Evolutionary conservation across 352 stramenopile species (phyloP), one percentile per base, ranked within the genome.

Genomic region (Phytophthora nicotianae): DNA sequence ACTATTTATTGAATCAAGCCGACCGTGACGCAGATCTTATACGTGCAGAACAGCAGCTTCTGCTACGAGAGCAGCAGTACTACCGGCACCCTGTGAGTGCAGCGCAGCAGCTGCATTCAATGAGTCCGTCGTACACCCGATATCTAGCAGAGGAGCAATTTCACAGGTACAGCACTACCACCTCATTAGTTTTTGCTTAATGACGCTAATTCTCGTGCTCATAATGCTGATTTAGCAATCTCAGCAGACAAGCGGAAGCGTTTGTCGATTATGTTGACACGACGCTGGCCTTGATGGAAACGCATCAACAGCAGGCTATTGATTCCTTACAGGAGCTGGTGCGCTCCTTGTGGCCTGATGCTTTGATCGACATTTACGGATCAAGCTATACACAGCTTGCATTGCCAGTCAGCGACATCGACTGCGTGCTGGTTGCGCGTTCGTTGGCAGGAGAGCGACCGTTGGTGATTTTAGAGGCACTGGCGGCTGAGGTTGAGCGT

Each of bases 331-430:
- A 85, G 46, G 58, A 69, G 2, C 21, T 74, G 2, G 84, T 89
- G 19, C 51, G 60, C 7, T 71, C 59, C 2, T 32, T 98, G 8
- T 98, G 94, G 93, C 72, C 86, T 20, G 85, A 97, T 61, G 87
- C 88, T 41, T 65, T 94, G 37, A 90, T 99, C 27, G 96, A 98
- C 52, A 79, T 98, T 16, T 99, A 98, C 63, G 97, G 97, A 20
- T 99, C 95, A 26, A 98, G 94, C 70, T 97, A 97, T 41, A 99
- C 96, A 1, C 86, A 89, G n/a, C 77, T 99, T 17, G 90, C 96
- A 37, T 78, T 99, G 23, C 97, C 97, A 11, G 89, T 77, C 33
- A 98, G 96, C 58, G 97, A 99, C 80, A 80, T 99, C 19, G 97
- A 99, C 72, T 96, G 98, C 50, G 96, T 99, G 10, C 81, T 98